Conservation (phyloP, 441 rosid genomes). For the Aquilaria agallochum region DNA sequence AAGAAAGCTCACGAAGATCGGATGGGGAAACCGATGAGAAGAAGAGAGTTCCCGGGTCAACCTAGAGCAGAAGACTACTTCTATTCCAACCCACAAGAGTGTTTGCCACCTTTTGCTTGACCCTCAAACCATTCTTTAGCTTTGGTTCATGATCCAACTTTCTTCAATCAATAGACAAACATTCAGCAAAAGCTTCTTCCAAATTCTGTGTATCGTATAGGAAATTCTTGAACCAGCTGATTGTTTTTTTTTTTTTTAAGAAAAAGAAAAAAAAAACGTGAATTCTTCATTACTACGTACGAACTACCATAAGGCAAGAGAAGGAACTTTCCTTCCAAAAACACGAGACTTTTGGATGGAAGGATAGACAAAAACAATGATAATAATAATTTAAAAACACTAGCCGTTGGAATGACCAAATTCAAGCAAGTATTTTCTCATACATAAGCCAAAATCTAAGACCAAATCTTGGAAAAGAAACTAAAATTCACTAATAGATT, state of each 20-base stretch:
- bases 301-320: no score
- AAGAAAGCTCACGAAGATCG: constrained; percentile 31
- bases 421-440: not conserved
- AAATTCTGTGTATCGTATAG: no score
- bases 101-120: constrained; percentile 16
- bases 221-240: no score
- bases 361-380: not conserved
- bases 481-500: not conserved
- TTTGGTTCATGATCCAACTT: not conserved
- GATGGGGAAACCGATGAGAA: constrained; percentile 17
- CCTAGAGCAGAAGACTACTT: constrained; percentile 38
- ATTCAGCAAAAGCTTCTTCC: no score
- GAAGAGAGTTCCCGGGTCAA: constrained; percentile 21
- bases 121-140: not conserved
- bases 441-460: no score
- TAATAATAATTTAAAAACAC: not conserved
- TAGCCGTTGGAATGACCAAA: constrained; percentile 11
- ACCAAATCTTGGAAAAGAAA: not conserved
- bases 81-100: constrained; percentile 34
- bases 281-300: no score
- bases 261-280: no score
- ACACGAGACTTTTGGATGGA: no score
- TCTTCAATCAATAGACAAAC: no score
- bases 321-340: no score
- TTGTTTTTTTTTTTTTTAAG: no score